Base-by-base conservation (phyloP, 176 grass and related monocot species). In the Rhipidocladum racemiflorum region DNA sequence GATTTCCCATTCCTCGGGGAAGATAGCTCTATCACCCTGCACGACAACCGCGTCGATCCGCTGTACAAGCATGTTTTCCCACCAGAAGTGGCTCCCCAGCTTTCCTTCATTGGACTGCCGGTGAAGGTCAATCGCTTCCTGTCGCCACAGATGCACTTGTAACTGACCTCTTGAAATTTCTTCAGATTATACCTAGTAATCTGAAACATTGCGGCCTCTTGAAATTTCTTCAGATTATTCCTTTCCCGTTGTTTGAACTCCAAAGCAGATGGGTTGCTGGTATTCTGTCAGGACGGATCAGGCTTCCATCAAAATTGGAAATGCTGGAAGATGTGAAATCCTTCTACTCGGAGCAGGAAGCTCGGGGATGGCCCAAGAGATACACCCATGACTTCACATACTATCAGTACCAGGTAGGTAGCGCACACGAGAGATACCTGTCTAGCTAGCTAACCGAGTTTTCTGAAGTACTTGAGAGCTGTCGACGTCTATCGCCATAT, bases 211-310 rank as follows among this genome's bases (percentile, higher is more conserved):
- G 0, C 2, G 2, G 16, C 13, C 21, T 46, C 21, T 85, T 34
- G 3, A 34, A 34, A 21, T 64, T 70, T 32, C 6, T 9, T 10
- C 81, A 97, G 95, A 86, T 90, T 25, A 68, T 88, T 50, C 92
- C 92, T 56, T 95, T 93, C 61, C 95, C 88, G 0, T 57, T 95
- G 24, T 71, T 91, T 90, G 90, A 95, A 77, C 90, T 98, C 20
- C 95, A 98, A 85, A 95, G 95, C 85, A 98, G 94, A 68, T 97
- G 95, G 95, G 84, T 97, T 11, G 90, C 95, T 1, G 72, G 88
- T 62, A 46, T 87, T 86, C 75, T 97, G 73, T 94, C 95, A 1
- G 90, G 88, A 65, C 74, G 82, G 29, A 86, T 94, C 7, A 25
- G 65, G 20, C 88, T 94, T n/a, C 95, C 92, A 36, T 83, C 92